phyloP scores from a whole-genome alignment of 768 basidiomycete species.

The Boletus vermiculosoides region DNA sequence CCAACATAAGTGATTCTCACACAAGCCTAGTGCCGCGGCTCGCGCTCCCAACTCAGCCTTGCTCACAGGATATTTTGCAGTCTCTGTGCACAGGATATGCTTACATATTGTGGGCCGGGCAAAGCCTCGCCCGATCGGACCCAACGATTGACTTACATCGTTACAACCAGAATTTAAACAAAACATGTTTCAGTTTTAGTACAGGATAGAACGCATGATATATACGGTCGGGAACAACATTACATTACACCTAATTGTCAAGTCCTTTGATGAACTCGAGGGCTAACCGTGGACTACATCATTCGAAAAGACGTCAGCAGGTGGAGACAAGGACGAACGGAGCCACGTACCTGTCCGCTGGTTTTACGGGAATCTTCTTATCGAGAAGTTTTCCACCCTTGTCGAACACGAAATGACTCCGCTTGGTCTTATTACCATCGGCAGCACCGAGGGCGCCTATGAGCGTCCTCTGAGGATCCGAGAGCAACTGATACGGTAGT shows the following conservation, averaged over 20 bases:
- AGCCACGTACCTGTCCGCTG: conserved; percentile 66
- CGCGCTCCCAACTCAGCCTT: no score
- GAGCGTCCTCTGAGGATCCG: conserved; percentile 80
- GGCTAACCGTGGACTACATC: conserved; percentile 55
- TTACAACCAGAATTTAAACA: no score
- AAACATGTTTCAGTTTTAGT: background rate
- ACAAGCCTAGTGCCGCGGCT: no score
- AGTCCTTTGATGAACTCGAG: conserved; percentile 64
- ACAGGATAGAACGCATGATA: conserved; percentile 10
- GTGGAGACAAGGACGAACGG: background rate
- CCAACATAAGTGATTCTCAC: no score
- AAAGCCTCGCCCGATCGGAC: no score
- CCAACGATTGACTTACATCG: no score
- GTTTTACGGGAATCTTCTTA: conserved; percentile 82
- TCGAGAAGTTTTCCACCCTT: conserved; percentile 89
- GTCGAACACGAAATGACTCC: conserved; percentile 92
- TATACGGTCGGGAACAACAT: background rate
- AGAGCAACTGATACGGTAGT: conserved; percentile 83
- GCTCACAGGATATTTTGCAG: no score
- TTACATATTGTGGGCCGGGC: no score
- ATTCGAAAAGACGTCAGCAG: background rate
- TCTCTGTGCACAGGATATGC: no score
- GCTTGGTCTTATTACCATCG: conserved; percentile 77
- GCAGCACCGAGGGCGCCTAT: conserved; percentile 82
- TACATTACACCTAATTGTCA: conserved; percentile 9